Evolutionary conservation across 208 protist genomes (phyloP).

Genomic region (Acanthamoeba divionensis): DNA sequence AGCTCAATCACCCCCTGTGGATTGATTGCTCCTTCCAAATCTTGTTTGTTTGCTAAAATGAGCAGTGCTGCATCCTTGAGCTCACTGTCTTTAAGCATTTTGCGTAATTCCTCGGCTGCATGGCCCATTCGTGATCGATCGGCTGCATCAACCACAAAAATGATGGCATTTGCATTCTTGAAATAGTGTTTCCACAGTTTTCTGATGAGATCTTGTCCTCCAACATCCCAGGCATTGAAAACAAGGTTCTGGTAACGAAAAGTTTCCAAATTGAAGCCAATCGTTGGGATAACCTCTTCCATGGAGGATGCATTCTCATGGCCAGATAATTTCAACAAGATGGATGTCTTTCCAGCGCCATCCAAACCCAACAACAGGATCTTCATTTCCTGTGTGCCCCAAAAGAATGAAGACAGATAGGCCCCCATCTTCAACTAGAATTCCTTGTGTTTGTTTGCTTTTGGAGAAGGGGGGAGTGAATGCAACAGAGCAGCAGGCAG

Average conservation of each 20-base stretch:
- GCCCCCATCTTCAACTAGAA: no score
- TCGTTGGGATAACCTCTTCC: neutral
- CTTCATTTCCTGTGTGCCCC: conserved; percentile 6
- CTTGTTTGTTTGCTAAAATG: conserved; percentile 88
- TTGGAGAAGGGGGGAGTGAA: no score
- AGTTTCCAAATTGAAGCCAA: conserved; percentile 93
- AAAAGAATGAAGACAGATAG: conserved; percentile 1
- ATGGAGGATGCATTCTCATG: neutral
- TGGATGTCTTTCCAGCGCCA: conserved; percentile 23
- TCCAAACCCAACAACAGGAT: conserved; percentile 31
- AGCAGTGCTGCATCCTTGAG: conserved; percentile 69
- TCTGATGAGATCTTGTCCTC: conserved; percentile 51
- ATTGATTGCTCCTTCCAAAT: neutral
- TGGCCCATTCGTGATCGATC: conserved; percentile 49
- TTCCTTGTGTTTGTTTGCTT: no score
- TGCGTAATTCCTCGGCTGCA: conserved; percentile 58
- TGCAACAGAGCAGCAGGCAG: no score
- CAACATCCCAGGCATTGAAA: conserved; percentile 67
- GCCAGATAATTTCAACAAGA: neutral
- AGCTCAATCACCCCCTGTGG: neutral
- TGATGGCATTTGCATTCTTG: conserved; percentile 54
- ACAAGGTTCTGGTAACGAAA: conserved; percentile 85
- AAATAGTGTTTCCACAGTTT: conserved; percentile 69
- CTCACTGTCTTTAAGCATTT: conserved; percentile 41
- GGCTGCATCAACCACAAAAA: conserved; percentile 63